Evolutionary conservation across 495 filamentous ascomycete genomes (phyloP), one percentile per base, ranked within the genome.

Genomic region (Cercophora sp.): DNA sequence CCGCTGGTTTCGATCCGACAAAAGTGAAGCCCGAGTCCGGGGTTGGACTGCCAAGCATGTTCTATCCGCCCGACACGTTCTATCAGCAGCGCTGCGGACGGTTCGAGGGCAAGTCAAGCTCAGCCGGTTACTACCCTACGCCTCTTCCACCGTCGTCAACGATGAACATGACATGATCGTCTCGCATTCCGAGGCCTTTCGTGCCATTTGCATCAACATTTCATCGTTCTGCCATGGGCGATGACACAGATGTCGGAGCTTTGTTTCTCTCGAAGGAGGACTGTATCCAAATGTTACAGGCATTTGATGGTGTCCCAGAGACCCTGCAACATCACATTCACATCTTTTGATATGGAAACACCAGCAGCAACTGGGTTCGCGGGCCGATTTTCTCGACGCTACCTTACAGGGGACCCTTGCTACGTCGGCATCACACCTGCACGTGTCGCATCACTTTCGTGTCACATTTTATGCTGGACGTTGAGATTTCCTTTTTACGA

Each of bases 11-110:
- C 26, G 64, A 67, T 22, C 58, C 62, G 8, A 52, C 56, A 10
- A 75, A 72, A 47, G 72, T 76, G 13, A 76, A 78, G 57, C 62
- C 70, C 31, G 73, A 78, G 50, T 55, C 66, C 44, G 73, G 76
- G 22, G 47, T 31, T 20, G 58, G 61, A 1, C 65, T 76, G 20
- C 74, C 74, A 22, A 75, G 73, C 39, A 52, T 76, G 31, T 60
- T 70, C 24, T 75, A 72, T 51, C 58, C 64, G 1, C 65, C 61
- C 1, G 48, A 52, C 41, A 50, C 60, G 15, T 76, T 66, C 57
- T 72, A 68, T 43, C 42, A 60, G 32, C 60, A 67, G 39, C 59
- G 60, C 11, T 73, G 72, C 48, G 69, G 66, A 8, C 60, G 70
- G 35, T 76, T 73, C 51, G 73, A 77, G 47, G 70, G 70, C 26